Evolutionary conservation across 2,329 filamentous ascomycete species (phyloP), one percentile per base, ranked within the genome.

Genomic region (Diaporthe helianthi): DNA sequence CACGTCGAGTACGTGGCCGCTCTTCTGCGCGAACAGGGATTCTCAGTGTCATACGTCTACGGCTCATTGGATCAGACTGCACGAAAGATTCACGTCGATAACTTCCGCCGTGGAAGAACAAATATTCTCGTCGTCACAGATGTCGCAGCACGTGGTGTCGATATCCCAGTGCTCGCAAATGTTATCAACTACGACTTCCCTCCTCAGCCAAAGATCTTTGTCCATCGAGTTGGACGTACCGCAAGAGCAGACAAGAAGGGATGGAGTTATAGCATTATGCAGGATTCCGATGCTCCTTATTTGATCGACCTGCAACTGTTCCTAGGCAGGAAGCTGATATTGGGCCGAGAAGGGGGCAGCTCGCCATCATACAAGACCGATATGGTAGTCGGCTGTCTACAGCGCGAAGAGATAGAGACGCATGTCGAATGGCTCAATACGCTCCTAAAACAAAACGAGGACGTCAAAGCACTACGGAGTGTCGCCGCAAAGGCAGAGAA

Each of bases 171-270:
- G 55, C 86, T 99, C 44, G 94, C 93, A 68, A 98, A 99, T 78
- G 96, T 99, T 70, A 95, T 99, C 83, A 98, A 99, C 83, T 99
- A 97, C 80, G 95, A 98, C 77, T 99, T 99, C 73, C 95, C 96
- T 3, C 92, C 95, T 1, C 96, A 98, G 76, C 93, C 96, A 24
- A 99, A 99, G 81, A 90, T 99, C 51, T 99, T 97, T 76, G 92
- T 99, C 33, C 96, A 99, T 80, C 91, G 96, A 78, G 96, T 99
- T 55, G 96, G 96, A 75, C 91, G 96, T 81, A 99, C 97, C 31
- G 97, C 96, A 49, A 90, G 96, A 87, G 97, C 97, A 53, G 96
- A 95, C 17, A 91, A 93, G 75, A 89, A 91, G 73, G 96, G 96
- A 72, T 98, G 96, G 96, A 92, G 92, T 81, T 99, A 97, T 81